A percentile compares a stretch with the other conserved stretches of the same genome.
phyloP scores from a whole-genome alignment of 1,284 basidiomycete genomes.

The Porogramme epimiltina region DNA sequence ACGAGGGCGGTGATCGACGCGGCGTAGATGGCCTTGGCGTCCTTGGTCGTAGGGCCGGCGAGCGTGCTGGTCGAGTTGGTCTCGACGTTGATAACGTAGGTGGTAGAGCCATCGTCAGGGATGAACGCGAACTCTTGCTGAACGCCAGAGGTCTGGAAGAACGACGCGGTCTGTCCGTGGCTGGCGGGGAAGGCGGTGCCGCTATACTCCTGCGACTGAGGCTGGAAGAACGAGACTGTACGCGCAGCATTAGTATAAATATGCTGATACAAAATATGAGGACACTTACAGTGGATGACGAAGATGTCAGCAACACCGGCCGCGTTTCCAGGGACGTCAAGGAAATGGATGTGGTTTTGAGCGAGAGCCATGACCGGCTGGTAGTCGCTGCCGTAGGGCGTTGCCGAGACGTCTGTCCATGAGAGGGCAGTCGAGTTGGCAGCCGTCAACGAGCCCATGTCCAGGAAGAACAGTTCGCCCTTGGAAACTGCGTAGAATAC shows the following conservation, averaged over 20 bases:
- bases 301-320: conserved; percentile 79
- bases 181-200: conserved; percentile 67
- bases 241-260: not conserved
- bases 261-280: not conserved
- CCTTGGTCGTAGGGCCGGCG: conserved; percentile 67
- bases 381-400: conserved; percentile 58
- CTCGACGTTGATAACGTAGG: conserved; percentile 81
- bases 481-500: conserved; percentile 73
- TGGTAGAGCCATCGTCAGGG: conserved; percentile 77
- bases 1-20: conserved; percentile 71
- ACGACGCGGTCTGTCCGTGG: conserved; percentile 75
- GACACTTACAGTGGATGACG: conserved; percentile 82
- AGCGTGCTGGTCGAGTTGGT: conserved; percentile 79
- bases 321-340: conserved; percentile 66
- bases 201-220: conserved; percentile 67
- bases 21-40: conserved; percentile 71
- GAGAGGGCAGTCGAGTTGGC: conserved; percentile 56
- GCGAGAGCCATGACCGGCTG: conserved; percentile 77
- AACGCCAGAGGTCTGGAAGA: conserved; percentile 70
- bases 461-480: conserved; percentile 62
- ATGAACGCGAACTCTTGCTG: conserved; percentile 85
- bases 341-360: conserved; percentile 80
- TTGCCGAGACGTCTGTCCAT: conserved; percentile 63
- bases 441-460: conserved; percentile 63
- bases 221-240: conserved; percentile 80